Percentiles rank a stretch among this genome's conserved stretches.
Conservation (phyloP, 73 alveolate genomes). For the Paramecium sonneborni region DNA sequence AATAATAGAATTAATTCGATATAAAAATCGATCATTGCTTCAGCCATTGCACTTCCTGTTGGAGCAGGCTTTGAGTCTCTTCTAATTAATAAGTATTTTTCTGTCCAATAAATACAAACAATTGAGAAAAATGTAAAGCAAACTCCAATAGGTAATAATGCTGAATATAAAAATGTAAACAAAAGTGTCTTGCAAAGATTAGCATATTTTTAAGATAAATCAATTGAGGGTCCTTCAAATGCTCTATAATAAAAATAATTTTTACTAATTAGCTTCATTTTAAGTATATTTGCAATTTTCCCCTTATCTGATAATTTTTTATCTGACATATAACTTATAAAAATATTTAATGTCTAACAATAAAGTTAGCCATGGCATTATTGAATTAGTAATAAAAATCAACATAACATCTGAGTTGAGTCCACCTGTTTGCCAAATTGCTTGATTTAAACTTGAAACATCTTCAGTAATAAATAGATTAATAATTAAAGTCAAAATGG, state of each 20-base stretch:
- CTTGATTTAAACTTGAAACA: background rate
- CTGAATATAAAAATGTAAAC: background rate
- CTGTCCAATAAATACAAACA: background rate
- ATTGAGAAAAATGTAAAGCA: background rate
- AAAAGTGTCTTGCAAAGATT: background rate
- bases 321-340: background rate
- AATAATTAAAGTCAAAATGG: background rate
- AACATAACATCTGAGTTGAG: background rate
- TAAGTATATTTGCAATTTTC: background rate
- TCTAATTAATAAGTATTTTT: background rate
- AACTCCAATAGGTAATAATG: background rate
- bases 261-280: background rate
- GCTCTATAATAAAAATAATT: background rate
- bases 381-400: background rate
- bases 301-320: background rate
- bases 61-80: background rate
- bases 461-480: background rate
- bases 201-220: background rate
- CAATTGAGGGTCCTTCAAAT: background rate
- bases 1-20: slow-evolving; percentile 15
- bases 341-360: background rate
- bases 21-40: slow-evolving; percentile 30
- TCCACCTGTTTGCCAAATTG: background rate
- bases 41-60: slow-evolving; percentile 5
- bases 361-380: background rate